These are phyloP conservation scores for Punica granatum DNA, from an alignment of 345 rosid genomes.

Conservation along the genomic window DNA sequence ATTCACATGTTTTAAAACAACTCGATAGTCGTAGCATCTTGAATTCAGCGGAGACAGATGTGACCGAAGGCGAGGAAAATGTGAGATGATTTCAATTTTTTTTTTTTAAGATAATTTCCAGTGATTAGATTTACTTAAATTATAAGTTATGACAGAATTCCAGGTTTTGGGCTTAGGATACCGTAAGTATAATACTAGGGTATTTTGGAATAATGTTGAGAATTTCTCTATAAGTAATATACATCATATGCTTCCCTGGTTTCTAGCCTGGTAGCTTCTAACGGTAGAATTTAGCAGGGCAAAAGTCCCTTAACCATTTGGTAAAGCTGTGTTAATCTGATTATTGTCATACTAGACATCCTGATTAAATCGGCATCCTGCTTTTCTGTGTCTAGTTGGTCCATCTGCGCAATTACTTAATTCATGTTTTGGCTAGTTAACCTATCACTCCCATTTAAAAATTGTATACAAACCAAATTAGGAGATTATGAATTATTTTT, in stretches of 20 bases:
- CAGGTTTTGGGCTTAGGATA: neutral
- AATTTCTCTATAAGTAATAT: neutral
- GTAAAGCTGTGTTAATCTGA: neutral
- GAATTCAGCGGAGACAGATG: conserved; percentile 17
- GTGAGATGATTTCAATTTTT: conserved; percentile 29
- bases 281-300: neutral
- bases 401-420: neutral
- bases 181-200: no score
- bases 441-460: no score
- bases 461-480: no score
- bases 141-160: neutral
- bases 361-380: no score
- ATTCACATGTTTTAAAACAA: conserved; percentile 28
- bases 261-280: neutral
- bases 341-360: no score
- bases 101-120: neutral
- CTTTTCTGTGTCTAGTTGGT: neutral
- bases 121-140: neutral
- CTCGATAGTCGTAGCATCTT: conserved; percentile 17
- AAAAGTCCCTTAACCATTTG: neutral
- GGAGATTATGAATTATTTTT: no score
- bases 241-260: neutral
- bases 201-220: neutral
- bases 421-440: neutral
- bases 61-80: conserved; percentile 44